A percentile compares a stretch with the other conserved stretches of the same genome.
These are phyloP conservation scores for Lecanicillium sp. DNA, from an alignment of 2,329 filamentous ascomycete genomes.

Conservation along the genomic window DNA sequence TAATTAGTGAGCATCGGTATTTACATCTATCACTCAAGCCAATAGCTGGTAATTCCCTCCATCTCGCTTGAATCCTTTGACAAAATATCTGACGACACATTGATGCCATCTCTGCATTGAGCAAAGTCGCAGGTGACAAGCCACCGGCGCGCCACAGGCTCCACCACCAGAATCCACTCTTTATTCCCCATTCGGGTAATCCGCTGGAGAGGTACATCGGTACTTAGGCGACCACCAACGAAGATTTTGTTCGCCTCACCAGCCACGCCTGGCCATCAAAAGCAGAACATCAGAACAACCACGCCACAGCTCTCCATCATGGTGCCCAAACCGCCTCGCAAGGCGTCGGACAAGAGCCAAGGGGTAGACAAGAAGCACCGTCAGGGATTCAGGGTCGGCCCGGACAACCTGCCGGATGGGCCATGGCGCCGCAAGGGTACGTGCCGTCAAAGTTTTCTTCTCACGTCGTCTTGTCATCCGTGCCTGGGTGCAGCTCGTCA, in stretches of 20 bases:
- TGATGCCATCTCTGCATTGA: too few species aligned
- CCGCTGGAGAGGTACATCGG: background rate
- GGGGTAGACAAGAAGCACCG: slow-evolving; percentile 47
- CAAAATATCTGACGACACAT: too few species aligned
- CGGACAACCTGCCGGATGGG: slow-evolving; percentile 85
- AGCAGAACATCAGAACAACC: background rate
- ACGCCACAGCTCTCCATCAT: slow-evolving; percentile 22
- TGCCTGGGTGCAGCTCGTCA: too few species aligned
- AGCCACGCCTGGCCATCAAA: background rate
- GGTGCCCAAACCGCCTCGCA: slow-evolving; percentile 27
- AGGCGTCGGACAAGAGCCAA: slow-evolving; percentile 29
- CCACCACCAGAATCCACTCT: slow-evolving; percentile 4
- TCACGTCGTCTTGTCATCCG: background rate
- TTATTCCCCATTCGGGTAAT: slow-evolving; percentile 2
- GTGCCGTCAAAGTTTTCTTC: slow-evolving; percentile 10
- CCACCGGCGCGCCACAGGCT: slow-evolving; percentile 3
- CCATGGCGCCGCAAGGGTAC: slow-evolving; percentile 72
- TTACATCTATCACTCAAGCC: background rate
- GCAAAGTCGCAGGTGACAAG: background rate
- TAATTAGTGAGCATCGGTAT: too few species aligned
- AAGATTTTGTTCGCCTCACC: background rate
- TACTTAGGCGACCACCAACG: background rate
- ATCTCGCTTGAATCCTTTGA: too few species aligned
- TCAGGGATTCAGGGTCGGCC: slow-evolving; percentile 80
- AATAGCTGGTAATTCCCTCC: too few species aligned